Evolutionary conservation across 495 filamentous ascomycete genomes (phyloP).

Genomic region (Aspergillus conjunctus): DNA sequence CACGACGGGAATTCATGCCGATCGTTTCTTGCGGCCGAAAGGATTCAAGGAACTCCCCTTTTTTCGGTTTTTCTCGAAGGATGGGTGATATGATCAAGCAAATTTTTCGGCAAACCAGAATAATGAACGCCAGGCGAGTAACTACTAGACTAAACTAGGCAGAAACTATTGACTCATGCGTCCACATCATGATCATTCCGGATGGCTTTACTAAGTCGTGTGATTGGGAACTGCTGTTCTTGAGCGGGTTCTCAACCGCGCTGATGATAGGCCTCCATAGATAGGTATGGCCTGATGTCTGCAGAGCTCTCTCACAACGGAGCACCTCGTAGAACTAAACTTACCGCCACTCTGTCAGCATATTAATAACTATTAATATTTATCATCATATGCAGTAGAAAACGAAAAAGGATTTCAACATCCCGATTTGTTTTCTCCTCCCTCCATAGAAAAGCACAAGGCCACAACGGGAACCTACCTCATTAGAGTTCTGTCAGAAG

Average conservation of each 20-base stretch:
- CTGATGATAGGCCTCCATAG: not conserved
- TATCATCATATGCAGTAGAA: not conserved
- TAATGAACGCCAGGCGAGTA: not conserved
- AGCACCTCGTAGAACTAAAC: not conserved
- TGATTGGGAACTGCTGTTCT: constrained; percentile 5
- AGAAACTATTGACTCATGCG: not conserved
- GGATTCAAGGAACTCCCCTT: not conserved
- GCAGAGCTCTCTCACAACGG: not conserved
- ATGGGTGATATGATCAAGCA: not conserved
- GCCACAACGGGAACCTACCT: not conserved
- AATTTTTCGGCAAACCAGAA: not conserved
- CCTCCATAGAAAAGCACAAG: not conserved
- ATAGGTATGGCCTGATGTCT: not conserved
- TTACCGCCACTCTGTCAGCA: not conserved
- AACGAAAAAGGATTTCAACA: not conserved
- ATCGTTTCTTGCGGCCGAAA: not conserved
- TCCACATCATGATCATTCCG: no score
- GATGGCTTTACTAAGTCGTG: not conserved
- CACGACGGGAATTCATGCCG: not conserved
- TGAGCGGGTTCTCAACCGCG: not conserved
- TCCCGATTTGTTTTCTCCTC: not conserved
- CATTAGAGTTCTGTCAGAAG: not conserved
- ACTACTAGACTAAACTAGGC: not conserved
- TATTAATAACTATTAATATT: not conserved
- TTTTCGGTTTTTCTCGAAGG: not conserved